These are phyloP conservation scores for Chenopodium formosanum DNA, from an alignment of 148 eudicot species.

Conservation along the genomic window DNA sequence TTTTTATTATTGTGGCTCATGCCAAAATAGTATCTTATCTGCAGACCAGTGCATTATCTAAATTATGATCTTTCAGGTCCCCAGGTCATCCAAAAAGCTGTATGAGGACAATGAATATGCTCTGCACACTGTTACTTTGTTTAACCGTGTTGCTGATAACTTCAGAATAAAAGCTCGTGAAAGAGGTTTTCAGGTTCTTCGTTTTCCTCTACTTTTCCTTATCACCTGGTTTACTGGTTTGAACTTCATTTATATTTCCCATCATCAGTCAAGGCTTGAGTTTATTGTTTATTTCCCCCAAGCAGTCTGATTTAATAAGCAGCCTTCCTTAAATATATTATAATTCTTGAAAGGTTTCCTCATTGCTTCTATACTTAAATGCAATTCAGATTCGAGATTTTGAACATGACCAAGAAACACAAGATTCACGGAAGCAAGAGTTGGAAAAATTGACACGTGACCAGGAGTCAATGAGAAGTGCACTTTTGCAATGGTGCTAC, in stretches of 20 bases:
- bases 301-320: background rate
- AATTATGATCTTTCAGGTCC: constrained; percentile 54
- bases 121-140: constrained; percentile 79
- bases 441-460: constrained; percentile 73
- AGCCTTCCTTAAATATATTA: background rate
- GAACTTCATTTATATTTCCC: constrained; percentile 8
- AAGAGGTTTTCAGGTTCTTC: constrained; percentile 75
- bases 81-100: constrained; percentile 91
- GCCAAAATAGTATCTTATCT: background rate
- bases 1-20: background rate
- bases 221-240: constrained; percentile 12
- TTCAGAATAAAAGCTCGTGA: constrained; percentile 86
- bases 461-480: constrained; percentile 77
- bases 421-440: constrained; percentile 82
- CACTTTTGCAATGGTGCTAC: constrained; percentile 95
- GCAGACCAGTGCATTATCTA: background rate
- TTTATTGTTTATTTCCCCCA: background rate
- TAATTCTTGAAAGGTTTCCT: constrained; percentile 6
- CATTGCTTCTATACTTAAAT: constrained; percentile 12
- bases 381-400: constrained; percentile 79
- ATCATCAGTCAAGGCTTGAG: background rate
- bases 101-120: constrained; percentile 95
- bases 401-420: constrained; percentile 77
- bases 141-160: constrained; percentile 84
- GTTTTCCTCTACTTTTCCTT: background rate